These are phyloP conservation scores for Boletus insuetus DNA, from an alignment of 768 basidiomycete genomes.

Conservation along the genomic window DNA sequence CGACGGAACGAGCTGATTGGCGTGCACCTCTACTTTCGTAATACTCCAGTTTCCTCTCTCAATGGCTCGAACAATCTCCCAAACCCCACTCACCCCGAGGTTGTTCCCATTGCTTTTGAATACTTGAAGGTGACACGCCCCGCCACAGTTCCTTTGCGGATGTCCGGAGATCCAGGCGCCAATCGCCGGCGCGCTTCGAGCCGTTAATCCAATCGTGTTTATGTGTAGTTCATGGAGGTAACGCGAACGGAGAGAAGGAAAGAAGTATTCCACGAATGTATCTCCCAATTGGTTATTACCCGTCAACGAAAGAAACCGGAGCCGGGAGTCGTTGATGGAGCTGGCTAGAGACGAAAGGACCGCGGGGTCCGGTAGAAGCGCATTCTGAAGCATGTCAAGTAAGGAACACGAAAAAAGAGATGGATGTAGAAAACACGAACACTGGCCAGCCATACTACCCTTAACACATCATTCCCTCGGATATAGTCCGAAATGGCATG, in stretches of 20 bases:
- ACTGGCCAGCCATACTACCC: constrained; percentile 50
- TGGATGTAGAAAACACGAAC: constrained; percentile 36
- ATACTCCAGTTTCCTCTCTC: constrained; percentile 50
- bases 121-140: constrained; percentile 41
- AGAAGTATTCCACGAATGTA: constrained; percentile 45
- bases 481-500: constrained; percentile 51
- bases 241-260: constrained; percentile 47
- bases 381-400: constrained; percentile 37
- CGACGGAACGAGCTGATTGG: constrained; percentile 35
- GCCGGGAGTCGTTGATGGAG: constrained; percentile 51
- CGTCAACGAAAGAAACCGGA: constrained; percentile 50
- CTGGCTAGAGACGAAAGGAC: constrained; percentile 40
- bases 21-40: constrained; percentile 46
- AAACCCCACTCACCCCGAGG: constrained; percentile 47
- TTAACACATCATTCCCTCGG: constrained; percentile 42
- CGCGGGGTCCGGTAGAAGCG: constrained; percentile 36
- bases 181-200: constrained; percentile 42
- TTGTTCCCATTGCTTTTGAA: constrained; percentile 59
- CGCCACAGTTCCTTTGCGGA: constrained; percentile 5
- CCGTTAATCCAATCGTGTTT: constrained; percentile 46
- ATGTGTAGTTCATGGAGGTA: constrained; percentile 53
- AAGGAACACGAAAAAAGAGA: neutral
- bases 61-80: constrained; percentile 47
- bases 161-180: constrained; percentile 47
- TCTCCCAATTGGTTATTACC: constrained; percentile 50